Conservation (phyloP, 2,329 filamentous ascomycete species). For the Aspergillus melleus region DNA sequence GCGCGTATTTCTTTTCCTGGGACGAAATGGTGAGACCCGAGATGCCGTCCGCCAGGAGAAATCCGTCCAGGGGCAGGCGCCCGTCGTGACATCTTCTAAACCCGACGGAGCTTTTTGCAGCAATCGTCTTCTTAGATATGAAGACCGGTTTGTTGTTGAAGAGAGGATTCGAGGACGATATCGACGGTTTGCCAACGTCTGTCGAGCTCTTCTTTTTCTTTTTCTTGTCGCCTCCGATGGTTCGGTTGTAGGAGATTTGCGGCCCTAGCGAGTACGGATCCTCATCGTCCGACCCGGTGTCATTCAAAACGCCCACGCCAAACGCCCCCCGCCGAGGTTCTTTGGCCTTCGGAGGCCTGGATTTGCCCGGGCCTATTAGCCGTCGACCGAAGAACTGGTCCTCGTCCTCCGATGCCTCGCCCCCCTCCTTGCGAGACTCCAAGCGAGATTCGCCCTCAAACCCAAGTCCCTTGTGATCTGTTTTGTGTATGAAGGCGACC, state of each 20-base stretch:
- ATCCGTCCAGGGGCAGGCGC: conserved; percentile 75
- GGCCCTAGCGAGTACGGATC: conserved; percentile 92
- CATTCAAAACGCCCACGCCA: conserved; percentile 85
- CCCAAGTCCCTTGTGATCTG: conserved; percentile 48
- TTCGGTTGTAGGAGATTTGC: conserved; percentile 80
- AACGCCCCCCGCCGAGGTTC: conserved; percentile 64
- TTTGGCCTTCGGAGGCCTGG: conserved; percentile 54
- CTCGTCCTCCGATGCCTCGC: conserved; percentile 24
- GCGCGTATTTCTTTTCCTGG: conserved; percentile 46
- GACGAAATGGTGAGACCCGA: conserved; percentile 49
- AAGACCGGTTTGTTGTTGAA: conserved; percentile 71
- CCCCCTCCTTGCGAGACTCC: conserved; percentile 15
- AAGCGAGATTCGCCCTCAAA: conserved; percentile 44
- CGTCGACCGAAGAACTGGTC: conserved; percentile 42
- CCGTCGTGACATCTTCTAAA: conserved; percentile 79
- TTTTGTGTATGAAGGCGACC: conserved; percentile 51
- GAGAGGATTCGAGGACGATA: conserved; percentile 62
- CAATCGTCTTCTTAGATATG: conserved; percentile 63
- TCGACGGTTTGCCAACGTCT: conserved; percentile 37
- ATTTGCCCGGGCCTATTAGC: conserved; percentile 30
- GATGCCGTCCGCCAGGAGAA: conserved; percentile 64
- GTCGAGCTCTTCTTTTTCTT: conserved; percentile 63
- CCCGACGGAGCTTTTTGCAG: conserved; percentile 46
- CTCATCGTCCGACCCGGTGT: conserved; percentile 92
- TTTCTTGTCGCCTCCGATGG: conserved; percentile 78